Percentiles rank a stretch among this genome's conserved stretches.
Evolutionary conservation across 2,329 filamentous ascomycete genomes (phyloP).

Genomic region (Ploettnerulaceae sp.): DNA sequence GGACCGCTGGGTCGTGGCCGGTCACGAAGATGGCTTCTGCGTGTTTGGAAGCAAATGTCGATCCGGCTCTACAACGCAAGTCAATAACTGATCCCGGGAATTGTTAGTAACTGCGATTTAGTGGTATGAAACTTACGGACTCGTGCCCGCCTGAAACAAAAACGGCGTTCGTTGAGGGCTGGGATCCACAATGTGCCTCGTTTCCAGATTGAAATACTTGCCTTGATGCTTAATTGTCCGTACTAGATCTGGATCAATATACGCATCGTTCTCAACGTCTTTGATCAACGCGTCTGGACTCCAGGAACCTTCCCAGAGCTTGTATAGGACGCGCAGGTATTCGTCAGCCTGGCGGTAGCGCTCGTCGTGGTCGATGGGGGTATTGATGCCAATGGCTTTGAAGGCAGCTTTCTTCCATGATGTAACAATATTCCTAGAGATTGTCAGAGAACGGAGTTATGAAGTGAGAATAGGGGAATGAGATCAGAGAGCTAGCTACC

Average conservation of each 20-base stretch:
- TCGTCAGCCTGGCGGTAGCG: constrained; percentile 59
- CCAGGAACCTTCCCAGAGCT: constrained; percentile 65
- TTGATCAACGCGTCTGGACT: constrained; percentile 48
- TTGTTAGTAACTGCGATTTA: constrained; percentile 40
- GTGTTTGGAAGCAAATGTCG: constrained; percentile 2
- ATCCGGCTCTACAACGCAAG: constrained; percentile 34
- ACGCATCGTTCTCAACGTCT: constrained; percentile 16
- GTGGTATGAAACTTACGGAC: constrained; percentile 49
- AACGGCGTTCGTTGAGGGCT: constrained; percentile 64
- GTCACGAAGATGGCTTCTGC: constrained; percentile 12
- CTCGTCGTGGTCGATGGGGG: constrained; percentile 57
- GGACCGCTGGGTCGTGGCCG: constrained; percentile 1
- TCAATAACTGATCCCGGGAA: too few species aligned
- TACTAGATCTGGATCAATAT: constrained; percentile 53
- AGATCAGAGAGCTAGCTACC: too few species aligned
- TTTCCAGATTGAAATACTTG: constrained; percentile 57
- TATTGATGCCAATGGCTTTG: constrained; percentile 56
- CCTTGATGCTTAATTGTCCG: constrained; percentile 61
- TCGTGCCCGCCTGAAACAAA: constrained; percentile 66
- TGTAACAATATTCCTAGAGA: constrained; percentile 60
- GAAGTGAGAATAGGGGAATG: neutral
- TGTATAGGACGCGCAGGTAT: constrained; percentile 60
- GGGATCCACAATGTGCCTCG: constrained; percentile 60
- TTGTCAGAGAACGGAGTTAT: neutral
- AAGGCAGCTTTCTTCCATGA: constrained; percentile 58